Conservation (phyloP, 768 basidiomycete genomes). For the Rhizopogon salebrosus region DNA sequence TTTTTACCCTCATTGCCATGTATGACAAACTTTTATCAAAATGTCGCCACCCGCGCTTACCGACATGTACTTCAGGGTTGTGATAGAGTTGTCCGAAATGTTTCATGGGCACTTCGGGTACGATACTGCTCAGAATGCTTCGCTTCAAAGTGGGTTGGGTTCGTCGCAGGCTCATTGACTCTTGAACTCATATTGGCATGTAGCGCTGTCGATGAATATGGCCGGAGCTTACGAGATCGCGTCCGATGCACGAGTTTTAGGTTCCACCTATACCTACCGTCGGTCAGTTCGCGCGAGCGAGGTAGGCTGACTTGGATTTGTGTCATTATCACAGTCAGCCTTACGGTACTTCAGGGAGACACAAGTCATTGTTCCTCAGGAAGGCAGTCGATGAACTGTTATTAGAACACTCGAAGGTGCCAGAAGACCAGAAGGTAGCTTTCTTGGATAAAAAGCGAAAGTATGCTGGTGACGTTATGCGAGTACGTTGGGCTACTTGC, state of each 20-base stretch:
- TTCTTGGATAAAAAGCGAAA: not conserved
- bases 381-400: not conserved
- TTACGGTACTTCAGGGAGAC: not conserved
- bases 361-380: not conserved
- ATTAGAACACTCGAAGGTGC: not conserved
- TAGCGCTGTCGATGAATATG: not conserved
- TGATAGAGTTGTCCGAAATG: not conserved
- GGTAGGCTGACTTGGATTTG: not conserved
- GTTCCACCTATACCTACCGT: not conserved
- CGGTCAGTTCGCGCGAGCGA: not conserved
- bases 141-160: not conserved
- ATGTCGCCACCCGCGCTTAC: not conserved
- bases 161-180: not conserved
- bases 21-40: not conserved
- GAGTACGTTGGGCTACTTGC: not conserved
- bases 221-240: not conserved
- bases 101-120: not conserved
- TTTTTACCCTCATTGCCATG: conserved; percentile 19
- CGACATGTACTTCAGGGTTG: not conserved
- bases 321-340: not conserved
- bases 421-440: not conserved
- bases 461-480: not conserved
- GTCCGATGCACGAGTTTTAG: not conserved
- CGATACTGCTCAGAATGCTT: not conserved
- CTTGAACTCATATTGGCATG: not conserved